Evolutionary conservation across 495 filamentous ascomycete species (phyloP).

Genomic region (Penicillium taxi): DNA sequence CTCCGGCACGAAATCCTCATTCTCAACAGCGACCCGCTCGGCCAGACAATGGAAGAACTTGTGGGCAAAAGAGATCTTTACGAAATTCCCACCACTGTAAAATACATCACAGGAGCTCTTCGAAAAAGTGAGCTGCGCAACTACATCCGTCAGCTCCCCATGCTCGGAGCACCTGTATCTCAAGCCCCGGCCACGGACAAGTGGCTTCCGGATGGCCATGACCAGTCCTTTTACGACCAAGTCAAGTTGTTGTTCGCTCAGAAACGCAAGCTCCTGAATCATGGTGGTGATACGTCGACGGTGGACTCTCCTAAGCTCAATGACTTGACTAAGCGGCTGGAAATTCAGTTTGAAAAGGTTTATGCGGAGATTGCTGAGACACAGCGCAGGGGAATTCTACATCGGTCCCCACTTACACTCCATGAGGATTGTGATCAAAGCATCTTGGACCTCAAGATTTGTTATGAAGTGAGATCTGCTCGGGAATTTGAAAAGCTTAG

Average conservation of each 20-base stretch:
- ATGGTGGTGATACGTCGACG: slow-evolving; percentile 16
- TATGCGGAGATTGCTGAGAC: slow-evolving; percentile 52
- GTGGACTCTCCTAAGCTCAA: slow-evolving; percentile 43
- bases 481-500: not conserved
- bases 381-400: slow-evolving; percentile 48
- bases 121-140: slow-evolving; percentile 38
- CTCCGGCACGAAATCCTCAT: slow-evolving; percentile 74
- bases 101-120: slow-evolving; percentile 47
- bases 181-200: slow-evolving; percentile 22
- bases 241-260: slow-evolving; percentile 36
- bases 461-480: slow-evolving; percentile 25
- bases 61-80: slow-evolving; percentile 39
- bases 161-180: slow-evolving; percentile 28
- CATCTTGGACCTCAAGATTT: slow-evolving; percentile 31
- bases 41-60: slow-evolving; percentile 39
- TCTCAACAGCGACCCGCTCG: slow-evolving; percentile 37
- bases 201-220: slow-evolving; percentile 34
- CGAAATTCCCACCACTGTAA: slow-evolving; percentile 40
- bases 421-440: slow-evolving; percentile 33
- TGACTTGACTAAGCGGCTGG: slow-evolving; percentile 43
- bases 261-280: slow-evolving; percentile 19
- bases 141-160: slow-evolving; percentile 39
- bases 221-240: slow-evolving; percentile 40
- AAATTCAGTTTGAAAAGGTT: slow-evolving; percentile 45
- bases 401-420: slow-evolving; percentile 42